Conservation (phyloP, 192 early-diverging fungal genomes). For the Podila clonocystis region DNA sequence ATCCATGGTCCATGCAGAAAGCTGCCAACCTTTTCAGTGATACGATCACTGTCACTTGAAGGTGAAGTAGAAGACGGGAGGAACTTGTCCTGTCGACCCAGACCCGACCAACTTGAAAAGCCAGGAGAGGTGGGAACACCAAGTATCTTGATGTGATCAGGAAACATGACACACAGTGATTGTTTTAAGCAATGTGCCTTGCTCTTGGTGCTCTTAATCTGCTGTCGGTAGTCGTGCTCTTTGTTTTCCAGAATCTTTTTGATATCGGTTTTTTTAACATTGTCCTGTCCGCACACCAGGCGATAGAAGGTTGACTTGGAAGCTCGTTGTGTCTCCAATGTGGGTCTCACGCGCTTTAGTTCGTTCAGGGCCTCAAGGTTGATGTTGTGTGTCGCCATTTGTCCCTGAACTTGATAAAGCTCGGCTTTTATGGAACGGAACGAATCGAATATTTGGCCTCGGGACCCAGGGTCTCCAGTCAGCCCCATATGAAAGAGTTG, state of each 20-base stretch:
- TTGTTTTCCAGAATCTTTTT: not conserved
- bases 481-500: constrained; percentile 28
- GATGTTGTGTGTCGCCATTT: not conserved
- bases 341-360: too few species aligned
- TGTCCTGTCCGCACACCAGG: not conserved
- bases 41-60: too few species aligned
- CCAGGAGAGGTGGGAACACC: too few species aligned
- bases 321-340: not conserved
- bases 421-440: not conserved
- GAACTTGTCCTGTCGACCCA: too few species aligned
- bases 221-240: not conserved
- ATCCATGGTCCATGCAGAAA: not conserved
- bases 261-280: not conserved
- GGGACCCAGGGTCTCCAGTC: not conserved
- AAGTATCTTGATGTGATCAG: too few species aligned
- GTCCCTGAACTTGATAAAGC: not conserved
- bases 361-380: not conserved
- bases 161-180: not conserved
- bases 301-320: not conserved
- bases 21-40: too few species aligned
- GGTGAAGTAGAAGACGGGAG: too few species aligned
- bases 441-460: not conserved
- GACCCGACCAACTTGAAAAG: too few species aligned
- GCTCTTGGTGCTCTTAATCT: not conserved
- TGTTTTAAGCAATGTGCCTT: not conserved